phyloP scores from a whole-genome alignment of 2,329 filamentous ascomycete species.

The Calonectria hongkongensis region DNA sequence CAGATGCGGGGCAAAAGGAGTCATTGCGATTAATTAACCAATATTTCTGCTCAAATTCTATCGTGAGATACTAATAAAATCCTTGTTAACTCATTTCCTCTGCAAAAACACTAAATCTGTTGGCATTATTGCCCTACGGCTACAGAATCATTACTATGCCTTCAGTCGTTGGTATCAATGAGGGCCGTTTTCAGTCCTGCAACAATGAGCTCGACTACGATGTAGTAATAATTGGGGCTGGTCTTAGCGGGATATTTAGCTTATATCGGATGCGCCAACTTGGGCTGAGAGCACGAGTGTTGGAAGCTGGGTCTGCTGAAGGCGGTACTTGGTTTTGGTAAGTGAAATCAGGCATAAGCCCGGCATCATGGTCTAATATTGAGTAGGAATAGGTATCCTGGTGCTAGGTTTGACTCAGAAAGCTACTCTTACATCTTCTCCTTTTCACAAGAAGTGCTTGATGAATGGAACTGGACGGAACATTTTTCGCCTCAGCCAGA shows the following conservation, averaged over 20 bases:
- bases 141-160: not conserved
- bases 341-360: not conserved
- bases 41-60: not conserved
- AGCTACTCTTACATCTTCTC: slow-evolving; percentile 66
- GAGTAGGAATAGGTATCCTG: slow-evolving; percentile 61
- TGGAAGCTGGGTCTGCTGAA: slow-evolving; percentile 48
- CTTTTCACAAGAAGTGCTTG: slow-evolving; percentile 61
- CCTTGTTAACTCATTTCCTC: not conserved
- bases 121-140: not conserved
- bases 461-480: slow-evolving; percentile 64
- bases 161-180: not conserved
- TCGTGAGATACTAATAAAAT: not conserved
- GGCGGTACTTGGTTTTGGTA: slow-evolving; percentile 53
- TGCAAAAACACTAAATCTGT: not conserved
- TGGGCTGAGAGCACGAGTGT: slow-evolving; percentile 43
- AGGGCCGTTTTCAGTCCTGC: not conserved
- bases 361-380: not conserved
- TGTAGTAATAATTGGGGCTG: slow-evolving; percentile 49
- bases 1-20: not conserved
- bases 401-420: slow-evolving; percentile 62
- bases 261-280: slow-evolving; percentile 63
- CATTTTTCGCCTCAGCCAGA: slow-evolving; percentile 56
- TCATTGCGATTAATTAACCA: not conserved
- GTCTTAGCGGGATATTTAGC: slow-evolving; percentile 63
- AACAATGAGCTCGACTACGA: slow-evolving; percentile 46